A percentile compares a stretch with the other conserved stretches of the same genome.
phyloP scores from a whole-genome alignment of 257 asterid species.

The Haberlea rhodopensis region DNA sequence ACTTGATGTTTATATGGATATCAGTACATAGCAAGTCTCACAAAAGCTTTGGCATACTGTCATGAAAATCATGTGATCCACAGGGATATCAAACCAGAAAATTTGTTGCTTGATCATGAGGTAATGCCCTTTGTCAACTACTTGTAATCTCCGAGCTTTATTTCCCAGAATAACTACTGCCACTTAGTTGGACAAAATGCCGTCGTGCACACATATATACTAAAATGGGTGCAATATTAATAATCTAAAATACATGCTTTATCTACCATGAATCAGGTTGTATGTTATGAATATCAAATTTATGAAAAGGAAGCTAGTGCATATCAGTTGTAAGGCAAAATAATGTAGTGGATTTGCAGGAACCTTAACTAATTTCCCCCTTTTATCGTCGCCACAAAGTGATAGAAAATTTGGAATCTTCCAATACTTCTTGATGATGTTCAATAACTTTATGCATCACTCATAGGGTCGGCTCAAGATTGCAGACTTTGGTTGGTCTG shows the following conservation, averaged over 20 bases:
- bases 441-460: slow-evolving; percentile 11
- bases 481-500: slow-evolving; percentile 98
- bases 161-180: not conserved
- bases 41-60: slow-evolving; percentile 83
- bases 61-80: slow-evolving; percentile 93
- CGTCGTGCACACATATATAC: no score
- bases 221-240: no score
- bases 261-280: not conserved
- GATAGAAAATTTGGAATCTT: slow-evolving; percentile 8
- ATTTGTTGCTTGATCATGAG: slow-evolving; percentile 92
- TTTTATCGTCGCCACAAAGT: not conserved
- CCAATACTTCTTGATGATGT: not conserved
- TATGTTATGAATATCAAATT: not conserved
- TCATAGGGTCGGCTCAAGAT: slow-evolving; percentile 81
- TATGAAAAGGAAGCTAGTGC: not conserved
- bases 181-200: not conserved
- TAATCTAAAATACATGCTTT: not conserved
- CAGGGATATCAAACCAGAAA: slow-evolving; percentile 98
- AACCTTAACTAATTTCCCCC: not conserved
- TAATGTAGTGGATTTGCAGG: not conserved
- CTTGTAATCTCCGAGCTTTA: not conserved
- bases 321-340: not conserved
- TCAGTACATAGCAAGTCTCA: slow-evolving; percentile 79
- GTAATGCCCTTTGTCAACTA: slow-evolving; percentile 40
- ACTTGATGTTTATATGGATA: slow-evolving; percentile 15